Base-by-base conservation (phyloP, 805 yeast genomes). In the Teunomyces kruisii region DNA sequence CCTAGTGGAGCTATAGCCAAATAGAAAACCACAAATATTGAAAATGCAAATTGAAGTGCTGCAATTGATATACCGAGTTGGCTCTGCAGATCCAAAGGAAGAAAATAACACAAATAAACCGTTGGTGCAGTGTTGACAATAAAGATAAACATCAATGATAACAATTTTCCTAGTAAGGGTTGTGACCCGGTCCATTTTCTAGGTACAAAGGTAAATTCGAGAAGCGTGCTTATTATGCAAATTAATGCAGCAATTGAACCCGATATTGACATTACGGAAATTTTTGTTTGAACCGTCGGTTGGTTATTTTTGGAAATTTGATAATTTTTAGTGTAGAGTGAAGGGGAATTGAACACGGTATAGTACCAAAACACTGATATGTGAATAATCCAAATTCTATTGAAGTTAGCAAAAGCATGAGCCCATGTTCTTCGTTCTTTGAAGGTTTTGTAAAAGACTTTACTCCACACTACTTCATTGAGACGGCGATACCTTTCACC, bases 301-400 rank as follows among this genome's bases (percentile, higher is more conserved):
- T 76, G 77, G 57, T 79, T 83, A 54, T 86, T 76, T 38, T 71
- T 51, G 6, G 70, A 58, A 32, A 78, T 80, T 41, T 68, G 68
- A 56, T 84, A 86, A 43, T 78, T 66, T 31, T 66, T 65, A 0
- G 89, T 83, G 60, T 84, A 87, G 24, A 88, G 67, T 0, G 86
- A 76, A 1, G 87, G 83, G 0, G 90, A 71, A 58, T 88, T 86
- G 58, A 76, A 78, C 36, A 83, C 61, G 0, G 90, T 84, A 57
- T 81, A 88, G 46, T 81, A 79, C 96, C 96, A 88, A 61, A 85
- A 88, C 28, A 81, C 69, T 1, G 88, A 73, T 32, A 82, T 68
- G 57, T 88, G 96, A 40, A 87, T 78, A 43, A 85, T 81, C 91
- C 92, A 86, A 43, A 86, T 80, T 45, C 96, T 68, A 61, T 84